Conservation (phyloP, 2,329 filamentous ascomycete genomes). For the Dryadomyces quercus-mongolicae region DNA sequence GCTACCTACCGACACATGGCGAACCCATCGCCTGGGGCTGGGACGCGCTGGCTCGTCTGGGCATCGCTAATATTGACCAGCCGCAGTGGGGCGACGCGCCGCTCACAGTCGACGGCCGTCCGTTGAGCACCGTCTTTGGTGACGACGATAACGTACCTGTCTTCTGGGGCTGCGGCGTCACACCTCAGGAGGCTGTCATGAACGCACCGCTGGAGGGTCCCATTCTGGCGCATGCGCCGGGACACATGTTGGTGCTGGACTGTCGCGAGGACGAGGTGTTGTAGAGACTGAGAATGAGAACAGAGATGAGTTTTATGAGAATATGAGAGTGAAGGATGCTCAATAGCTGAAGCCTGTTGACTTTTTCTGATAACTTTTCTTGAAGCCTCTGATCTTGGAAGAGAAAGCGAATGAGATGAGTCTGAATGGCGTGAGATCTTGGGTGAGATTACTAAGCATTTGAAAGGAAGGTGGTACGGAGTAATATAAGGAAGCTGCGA, state of each 20-base stretch:
- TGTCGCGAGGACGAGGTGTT: not conserved
- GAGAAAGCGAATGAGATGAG: too few species aligned
- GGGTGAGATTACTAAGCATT: too few species aligned
- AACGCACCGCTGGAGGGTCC: slow-evolving; percentile 38
- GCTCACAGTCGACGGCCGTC: slow-evolving; percentile 26
- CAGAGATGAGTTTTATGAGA: not conserved
- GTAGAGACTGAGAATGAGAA: not conserved
- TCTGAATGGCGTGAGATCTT: too few species aligned
- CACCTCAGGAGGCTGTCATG: slow-evolving; percentile 53
- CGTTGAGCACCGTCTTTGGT: slow-evolving; percentile 13
- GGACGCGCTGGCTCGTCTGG: slow-evolving; percentile 23
- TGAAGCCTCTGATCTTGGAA: too few species aligned
- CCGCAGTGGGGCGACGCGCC: slow-evolving; percentile 46
- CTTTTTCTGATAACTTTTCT: too few species aligned
- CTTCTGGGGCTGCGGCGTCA: slow-evolving; percentile 55
- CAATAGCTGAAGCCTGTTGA: too few species aligned
- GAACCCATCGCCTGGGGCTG: slow-evolving; percentile 31
- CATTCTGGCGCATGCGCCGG: slow-evolving; percentile 49
- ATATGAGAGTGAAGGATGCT: too few species aligned
- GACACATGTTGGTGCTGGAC: slow-evolving; percentile 50
- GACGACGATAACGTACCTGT: slow-evolving; percentile 36
- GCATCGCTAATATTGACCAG: slow-evolving; percentile 37
- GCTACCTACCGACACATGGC: slow-evolving; percentile 45
- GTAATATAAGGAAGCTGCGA: too few species aligned
- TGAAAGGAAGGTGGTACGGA: too few species aligned